Evolutionary conservation across 306 rosid species (phyloP).

Genomic region (Pachyrhizus erosus): DNA sequence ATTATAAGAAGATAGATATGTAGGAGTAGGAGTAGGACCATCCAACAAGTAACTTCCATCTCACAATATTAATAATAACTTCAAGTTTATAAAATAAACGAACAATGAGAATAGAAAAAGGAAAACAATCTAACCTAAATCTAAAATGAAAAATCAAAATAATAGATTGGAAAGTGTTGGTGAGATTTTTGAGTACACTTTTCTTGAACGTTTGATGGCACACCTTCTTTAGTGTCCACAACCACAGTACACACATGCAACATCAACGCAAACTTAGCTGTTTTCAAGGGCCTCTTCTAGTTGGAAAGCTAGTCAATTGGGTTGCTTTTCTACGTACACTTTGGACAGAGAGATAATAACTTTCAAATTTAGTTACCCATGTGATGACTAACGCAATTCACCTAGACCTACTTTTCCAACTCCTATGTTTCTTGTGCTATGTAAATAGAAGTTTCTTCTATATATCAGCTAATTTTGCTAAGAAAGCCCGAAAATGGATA

Average conservation of each 20-base stretch:
- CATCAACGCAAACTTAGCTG: constrained; percentile 24
- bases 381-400: constrained; percentile 36
- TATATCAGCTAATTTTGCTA: background rate
- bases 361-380: constrained; percentile 45
- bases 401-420: constrained; percentile 40
- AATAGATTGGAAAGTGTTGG: constrained; percentile 25
- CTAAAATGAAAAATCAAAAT: constrained; percentile 15
- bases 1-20: constrained; percentile 11
- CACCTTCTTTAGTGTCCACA: constrained; percentile 14
- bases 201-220: background rate
- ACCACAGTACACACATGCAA: constrained; percentile 15
- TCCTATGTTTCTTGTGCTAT: constrained; percentile 15
- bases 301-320: constrained; percentile 35
- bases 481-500: constrained; percentile 10
- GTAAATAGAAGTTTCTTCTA: constrained; percentile 32
- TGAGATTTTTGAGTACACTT: background rate
- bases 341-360: constrained; percentile 35
- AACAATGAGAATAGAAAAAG: background rate
- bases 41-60: constrained; percentile 35
- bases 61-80: constrained; percentile 40
- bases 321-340: constrained; percentile 29
- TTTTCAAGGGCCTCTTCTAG: constrained; percentile 15
- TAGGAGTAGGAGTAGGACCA: constrained; percentile 32
- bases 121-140: constrained; percentile 15
- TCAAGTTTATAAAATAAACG: constrained; percentile 28